Percentiles rank a stretch among this genome's conserved stretches.
These are phyloP conservation scores for Pichia sorboxylosa DNA, from an alignment of 1,139 yeast genomes.

Conservation along the genomic window DNA sequence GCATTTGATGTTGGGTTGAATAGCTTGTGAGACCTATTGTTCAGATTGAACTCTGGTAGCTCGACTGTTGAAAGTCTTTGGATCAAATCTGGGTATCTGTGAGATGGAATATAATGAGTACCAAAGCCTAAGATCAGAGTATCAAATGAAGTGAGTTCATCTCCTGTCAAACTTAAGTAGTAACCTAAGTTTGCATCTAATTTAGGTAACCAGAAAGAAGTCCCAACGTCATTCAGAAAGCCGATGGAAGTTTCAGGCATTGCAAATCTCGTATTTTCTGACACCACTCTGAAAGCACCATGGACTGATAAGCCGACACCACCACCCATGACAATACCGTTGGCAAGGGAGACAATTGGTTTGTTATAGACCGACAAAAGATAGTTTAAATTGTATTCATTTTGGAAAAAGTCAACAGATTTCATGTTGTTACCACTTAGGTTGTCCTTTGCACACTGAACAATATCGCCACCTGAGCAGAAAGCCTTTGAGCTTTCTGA, in stretches of 20 bases:
- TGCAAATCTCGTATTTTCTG: slow-evolving; percentile 82
- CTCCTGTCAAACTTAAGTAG: slow-evolving; percentile 81
- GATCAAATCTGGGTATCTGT: slow-evolving; percentile 48
- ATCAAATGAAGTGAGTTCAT: slow-evolving; percentile 64
- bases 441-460: slow-evolving; percentile 52
- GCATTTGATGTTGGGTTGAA: slow-evolving; percentile 10
- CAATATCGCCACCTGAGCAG: slow-evolving; percentile 94
- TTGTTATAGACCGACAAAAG: slow-evolving; percentile 69
- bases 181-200: slow-evolving; percentile 75
- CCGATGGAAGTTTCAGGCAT: slow-evolving; percentile 99
- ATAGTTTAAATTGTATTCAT: slow-evolving; percentile 76
- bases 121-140: slow-evolving; percentile 76
- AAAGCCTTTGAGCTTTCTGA: slow-evolving; percentile 56
- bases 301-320: slow-evolving; percentile 91
- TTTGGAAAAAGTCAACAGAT: slow-evolving; percentile 58
- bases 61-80: slow-evolving; percentile 52
- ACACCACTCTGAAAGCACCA: slow-evolving; percentile 87
- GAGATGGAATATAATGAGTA: slow-evolving; percentile 74
- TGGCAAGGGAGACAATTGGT: slow-evolving; percentile 75
- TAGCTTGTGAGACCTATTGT: slow-evolving; percentile 9
- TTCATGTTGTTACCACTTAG: slow-evolving; percentile 36
- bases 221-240: slow-evolving; percentile 92
- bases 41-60: slow-evolving; percentile 22
- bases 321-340: slow-evolving; percentile 97
- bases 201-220: slow-evolving; percentile 78